phyloP scores from a whole-genome alignment of 257 asterid genomes.

The Paulownia fortunei region DNA sequence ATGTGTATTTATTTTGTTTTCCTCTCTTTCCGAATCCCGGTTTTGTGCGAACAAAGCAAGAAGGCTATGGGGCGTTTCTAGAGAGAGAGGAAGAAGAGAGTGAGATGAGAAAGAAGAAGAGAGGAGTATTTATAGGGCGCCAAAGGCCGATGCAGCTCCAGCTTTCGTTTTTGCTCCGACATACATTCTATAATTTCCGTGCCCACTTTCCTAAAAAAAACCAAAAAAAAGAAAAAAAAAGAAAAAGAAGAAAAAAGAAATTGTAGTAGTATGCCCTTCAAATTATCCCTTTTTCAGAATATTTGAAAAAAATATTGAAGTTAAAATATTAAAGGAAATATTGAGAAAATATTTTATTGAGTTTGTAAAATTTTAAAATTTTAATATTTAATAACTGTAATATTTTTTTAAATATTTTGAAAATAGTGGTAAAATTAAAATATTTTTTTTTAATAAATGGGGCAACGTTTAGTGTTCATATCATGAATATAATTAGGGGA shows the following conservation, averaged over 20 bases:
- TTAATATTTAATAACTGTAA: too few species aligned
- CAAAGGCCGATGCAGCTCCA: slow-evolving; percentile 36
- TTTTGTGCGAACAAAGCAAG: neutral
- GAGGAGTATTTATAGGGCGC: slow-evolving; percentile 36
- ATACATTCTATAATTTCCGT: slow-evolving; percentile 39
- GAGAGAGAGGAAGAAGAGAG: slow-evolving; percentile 27
- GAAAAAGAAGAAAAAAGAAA: too few species aligned
- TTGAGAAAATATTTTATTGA: too few species aligned
- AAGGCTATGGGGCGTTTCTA: slow-evolving; percentile 13
- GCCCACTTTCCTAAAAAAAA: neutral
- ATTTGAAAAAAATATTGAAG: too few species aligned
- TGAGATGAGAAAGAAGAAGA: slow-evolving; percentile 28
- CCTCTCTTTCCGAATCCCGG: neutral
- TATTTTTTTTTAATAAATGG: neutral
- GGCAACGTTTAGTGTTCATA: neutral
- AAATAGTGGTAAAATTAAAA: too few species aligned
- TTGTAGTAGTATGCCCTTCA: too few species aligned
- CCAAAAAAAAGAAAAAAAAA: too few species aligned
- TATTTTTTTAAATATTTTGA: too few species aligned
- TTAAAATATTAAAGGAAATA: too few species aligned
- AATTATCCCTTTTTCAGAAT: too few species aligned
- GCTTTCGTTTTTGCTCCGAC: slow-evolving; percentile 39
- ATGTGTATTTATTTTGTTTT: neutral
- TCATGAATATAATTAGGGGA: too few species aligned
- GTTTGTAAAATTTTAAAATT: too few species aligned